Base-by-base conservation (phyloP, 2,329 filamentous ascomycete genomes). In the Exophiala oligosperma region DNA sequence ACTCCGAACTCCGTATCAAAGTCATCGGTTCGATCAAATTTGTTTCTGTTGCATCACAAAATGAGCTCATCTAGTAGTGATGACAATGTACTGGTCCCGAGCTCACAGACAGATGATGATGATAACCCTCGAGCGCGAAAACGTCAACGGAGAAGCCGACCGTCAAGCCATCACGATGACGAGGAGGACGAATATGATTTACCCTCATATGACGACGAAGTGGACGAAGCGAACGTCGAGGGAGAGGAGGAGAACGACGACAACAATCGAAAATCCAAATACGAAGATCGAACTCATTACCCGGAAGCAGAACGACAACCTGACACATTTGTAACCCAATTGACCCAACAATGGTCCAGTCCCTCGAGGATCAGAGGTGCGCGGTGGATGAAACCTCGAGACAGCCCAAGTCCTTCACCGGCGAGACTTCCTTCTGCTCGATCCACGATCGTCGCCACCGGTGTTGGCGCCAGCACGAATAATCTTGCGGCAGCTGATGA, bases 321-420 rank as follows among this genome's bases (percentile, higher is more conserved):
- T 35, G 73, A 78, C 52, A 74, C 74, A 3, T 80, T 79, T 56
- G 76, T 79, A 17, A 79, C 76, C 0, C 77, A 80, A 61, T 70
- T 78, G 46, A 78, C 77, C 3, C 76, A 77, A 52, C 74, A 77
- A 40, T 70, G 71, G 53, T 81, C 79, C 1, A 81, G 78, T 59
- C 80, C 80, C 2, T 80, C 79, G 51, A 71, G 75, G 59, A 79
- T 81, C 54, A 75, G 80, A 62, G 79, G 79, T 1, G 76, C 80
- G 9, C 75, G 79, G 56, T 82, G 79, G 75, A 78, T 61, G 58
- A 63, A 63, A 35, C 61, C 61, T 37, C 55, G 74, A 60, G 80
- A 77, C 59, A 71, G 69, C 40, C 66, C 69, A 8, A 66, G 46
- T 8, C 43, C 60, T 21, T 47, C 64, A n/a, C 46, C 60, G 29